These are phyloP conservation scores for Cyclostephanos tholiformis DNA, from an alignment of 108 stramenopile species.

Conservation along the genomic window DNA sequence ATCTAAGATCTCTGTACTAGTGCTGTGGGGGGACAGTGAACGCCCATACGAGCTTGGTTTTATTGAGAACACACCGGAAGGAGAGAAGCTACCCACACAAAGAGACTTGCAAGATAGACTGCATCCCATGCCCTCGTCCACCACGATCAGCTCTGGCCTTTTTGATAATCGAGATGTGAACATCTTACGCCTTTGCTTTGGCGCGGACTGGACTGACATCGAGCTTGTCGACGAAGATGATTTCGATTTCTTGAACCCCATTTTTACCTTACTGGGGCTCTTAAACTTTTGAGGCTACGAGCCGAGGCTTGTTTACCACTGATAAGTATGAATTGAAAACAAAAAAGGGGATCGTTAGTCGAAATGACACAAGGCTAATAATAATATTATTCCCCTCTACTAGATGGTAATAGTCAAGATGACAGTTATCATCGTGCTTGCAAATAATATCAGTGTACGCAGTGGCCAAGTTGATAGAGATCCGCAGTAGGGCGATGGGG, in stretches of 20 bases:
- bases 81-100: slow-evolving; percentile 18
- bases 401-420: too few relatives aligned
- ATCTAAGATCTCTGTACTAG: slow-evolving; percentile 11
- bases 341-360: neutral
- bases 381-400: too few relatives aligned
- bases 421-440: too few relatives aligned
- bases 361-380: too few relatives aligned
- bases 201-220: neutral
- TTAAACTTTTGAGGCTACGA: neutral
- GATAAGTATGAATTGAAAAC: neutral
- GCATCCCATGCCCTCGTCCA: neutral
- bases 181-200: neutral
- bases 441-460: too few relatives aligned
- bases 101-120: neutral
- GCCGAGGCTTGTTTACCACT: neutral
- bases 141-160: neutral
- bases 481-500: too few relatives aligned
- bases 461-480: too few relatives aligned
- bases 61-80: slow-evolving; percentile 10
- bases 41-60: slow-evolving; percentile 4
- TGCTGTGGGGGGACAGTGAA: neutral
- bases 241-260: neutral
- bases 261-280: neutral
- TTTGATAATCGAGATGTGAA: neutral
- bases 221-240: neutral